Evolutionary conservation across 1,284 basidiomycete species (phyloP).

Genomic region (Leucoagaricus sp.): DNA sequence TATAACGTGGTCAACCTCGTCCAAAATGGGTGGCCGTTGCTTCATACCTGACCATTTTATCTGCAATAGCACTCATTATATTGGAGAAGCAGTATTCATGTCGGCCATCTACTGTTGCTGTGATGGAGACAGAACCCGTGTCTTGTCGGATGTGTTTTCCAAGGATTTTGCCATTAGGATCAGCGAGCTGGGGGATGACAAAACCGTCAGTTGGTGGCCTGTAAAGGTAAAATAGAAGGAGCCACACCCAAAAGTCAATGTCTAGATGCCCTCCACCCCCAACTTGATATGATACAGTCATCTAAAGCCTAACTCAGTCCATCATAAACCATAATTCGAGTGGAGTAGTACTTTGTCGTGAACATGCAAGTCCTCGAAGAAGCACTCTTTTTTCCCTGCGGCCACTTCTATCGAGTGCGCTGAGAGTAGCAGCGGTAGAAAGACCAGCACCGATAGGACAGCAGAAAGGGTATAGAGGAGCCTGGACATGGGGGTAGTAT

Average conservation of each 20-base stretch:
- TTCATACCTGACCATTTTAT: conserved; percentile 89
- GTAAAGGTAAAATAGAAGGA: background rate
- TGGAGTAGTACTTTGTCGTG: conserved; percentile 79
- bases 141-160: conserved; percentile 85
- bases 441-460: conserved; percentile 37
- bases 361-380: conserved; percentile 95
- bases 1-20: background rate
- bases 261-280: conserved; percentile 96
- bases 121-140: conserved; percentile 88
- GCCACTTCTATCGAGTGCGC: conserved; percentile 73
- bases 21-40: background rate
- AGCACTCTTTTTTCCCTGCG: conserved; percentile 91
- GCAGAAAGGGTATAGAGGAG: conserved; percentile 36
- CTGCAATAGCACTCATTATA: conserved; percentile 92
- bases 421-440: conserved; percentile 47
- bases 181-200: conserved; percentile 60
- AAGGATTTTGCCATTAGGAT: conserved; percentile 70
- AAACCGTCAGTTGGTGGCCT: conserved; percentile 10
- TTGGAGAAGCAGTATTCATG: conserved; percentile 99
- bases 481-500: conserved; percentile 34
- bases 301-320: conserved; percentile 49
- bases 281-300: conserved; percentile 99
- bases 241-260: conserved; percentile 90
- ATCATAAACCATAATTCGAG: conserved; percentile 4
- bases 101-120: conserved; percentile 84